Evolutionary conservation across 768 basidiomycete genomes (phyloP), one percentile per base, ranked within the genome.

Genomic region (Hortiboletus flavorubellus): DNA sequence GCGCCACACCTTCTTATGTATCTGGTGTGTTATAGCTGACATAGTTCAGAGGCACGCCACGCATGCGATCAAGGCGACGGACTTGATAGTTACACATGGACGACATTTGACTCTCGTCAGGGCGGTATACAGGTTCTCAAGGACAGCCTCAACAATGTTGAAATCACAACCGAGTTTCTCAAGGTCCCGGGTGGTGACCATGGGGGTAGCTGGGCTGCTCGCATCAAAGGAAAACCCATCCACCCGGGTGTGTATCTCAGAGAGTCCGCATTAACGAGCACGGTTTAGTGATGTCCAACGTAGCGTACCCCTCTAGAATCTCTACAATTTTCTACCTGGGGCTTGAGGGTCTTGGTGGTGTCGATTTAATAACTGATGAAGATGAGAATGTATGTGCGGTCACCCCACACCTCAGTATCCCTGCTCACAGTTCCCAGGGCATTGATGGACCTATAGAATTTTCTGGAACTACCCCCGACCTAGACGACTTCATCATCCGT

Each of bases 301-400:
- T 48, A 76, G 77, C 60, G 16, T 67, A 75, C 41, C 77, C 82
- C 9, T 87, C 86, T 21, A 78, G 84, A 23, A 80, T 87, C 31
- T 92, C 93, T 2, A 75, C 88, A 2, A 80, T 98, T 49, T 96
- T 93, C 67, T 96, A 98, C 65, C 73, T 89, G 59, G 93, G 93
- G 0, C 72, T 95, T 31, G 93, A 98, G 63, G 95, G 94, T 0
- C 73, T 94, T 2, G 94, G 96, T 14, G 84, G 80, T 3, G 56
- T 98, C 26, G 84, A 89, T 54, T 80, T 97, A 78, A 86, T 89
- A 47, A 88, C 84, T 0, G 85, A 86, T 33, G 85, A 87, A 63
- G 76, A 86, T 47, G 83, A 89, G 57, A 81, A 89, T 68, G 92
- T 93, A 60, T 23, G 81, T 70, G 15, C 16, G 39, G 33, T n/a